Evolutionary conservation across 2,329 filamentous ascomycete genomes (phyloP).

Genomic region (Shiraia sp.): DNA sequence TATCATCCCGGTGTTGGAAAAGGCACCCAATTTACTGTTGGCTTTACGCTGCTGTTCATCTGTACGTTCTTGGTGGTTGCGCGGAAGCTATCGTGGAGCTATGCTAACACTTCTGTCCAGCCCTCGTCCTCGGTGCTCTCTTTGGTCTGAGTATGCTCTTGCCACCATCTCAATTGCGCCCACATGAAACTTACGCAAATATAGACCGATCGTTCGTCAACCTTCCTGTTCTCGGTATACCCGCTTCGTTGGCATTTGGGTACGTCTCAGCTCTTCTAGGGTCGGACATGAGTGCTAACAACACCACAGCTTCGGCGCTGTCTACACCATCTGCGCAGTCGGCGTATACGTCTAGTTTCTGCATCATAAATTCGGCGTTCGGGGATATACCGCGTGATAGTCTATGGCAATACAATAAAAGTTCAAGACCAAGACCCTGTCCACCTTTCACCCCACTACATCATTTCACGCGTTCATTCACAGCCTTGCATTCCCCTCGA

Average conservation of each 20-base stretch:
- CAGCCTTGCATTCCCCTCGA: constrained; percentile 1
- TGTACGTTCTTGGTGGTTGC: constrained; percentile 50
- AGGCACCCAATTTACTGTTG: constrained; percentile 80
- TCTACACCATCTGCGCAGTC: constrained; percentile 98
- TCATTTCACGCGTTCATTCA: constrained; percentile 4
- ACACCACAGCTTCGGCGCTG: constrained; percentile 79
- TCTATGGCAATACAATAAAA: constrained; percentile 46
- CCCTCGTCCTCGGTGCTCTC: constrained; percentile 70
- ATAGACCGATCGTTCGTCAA: constrained; percentile 80
- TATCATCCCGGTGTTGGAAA: constrained; percentile 82
- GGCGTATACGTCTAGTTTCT: constrained; percentile 87
- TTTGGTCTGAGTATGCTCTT: constrained; percentile 78
- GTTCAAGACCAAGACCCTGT: constrained; percentile 23
- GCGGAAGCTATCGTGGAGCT: constrained; percentile 13
- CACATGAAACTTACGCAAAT: constrained; percentile 59
- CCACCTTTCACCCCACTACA: constrained; percentile 9
- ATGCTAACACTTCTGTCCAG: constrained; percentile 45
- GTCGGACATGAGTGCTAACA: background rate
- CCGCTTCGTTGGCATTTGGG: constrained; percentile 88
- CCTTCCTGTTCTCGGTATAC: constrained; percentile 77
- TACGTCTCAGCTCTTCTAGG: constrained; percentile 55
- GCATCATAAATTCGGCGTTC: constrained; percentile 32
- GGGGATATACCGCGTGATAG: constrained; percentile 33
- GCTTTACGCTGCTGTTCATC: constrained; percentile 72
- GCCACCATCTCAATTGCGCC: background rate